Evolutionary conservation across 2,329 filamentous ascomycete species (phyloP).

Genomic region (Ceratocystis ficicola): DNA sequence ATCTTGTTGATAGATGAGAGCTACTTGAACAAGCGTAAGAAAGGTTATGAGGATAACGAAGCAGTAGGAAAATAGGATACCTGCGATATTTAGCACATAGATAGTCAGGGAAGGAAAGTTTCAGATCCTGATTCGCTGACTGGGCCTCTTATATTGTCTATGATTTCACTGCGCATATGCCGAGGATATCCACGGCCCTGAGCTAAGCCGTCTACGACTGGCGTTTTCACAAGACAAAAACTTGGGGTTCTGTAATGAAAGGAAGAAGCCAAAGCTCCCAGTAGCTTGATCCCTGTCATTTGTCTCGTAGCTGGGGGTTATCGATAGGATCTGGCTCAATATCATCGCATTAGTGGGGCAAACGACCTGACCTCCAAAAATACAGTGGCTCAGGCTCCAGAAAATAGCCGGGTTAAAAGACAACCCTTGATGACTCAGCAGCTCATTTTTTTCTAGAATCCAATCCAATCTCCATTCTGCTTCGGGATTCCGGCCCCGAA

Average conservation of each 20-base stretch:
- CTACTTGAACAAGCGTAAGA: not conserved
- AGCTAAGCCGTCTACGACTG: not conserved
- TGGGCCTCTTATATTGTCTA: not conserved
- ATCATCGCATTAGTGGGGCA: not conserved
- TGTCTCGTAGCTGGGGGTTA: not conserved
- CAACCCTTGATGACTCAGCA: not conserved
- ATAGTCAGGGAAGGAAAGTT: not conserved
- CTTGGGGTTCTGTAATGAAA: conserved; percentile 8
- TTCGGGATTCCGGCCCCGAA: not conserved
- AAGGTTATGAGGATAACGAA: conserved; percentile 1
- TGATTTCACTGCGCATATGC: conserved; percentile 17
- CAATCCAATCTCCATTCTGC: not conserved
- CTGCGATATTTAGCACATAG: conserved; percentile 8
- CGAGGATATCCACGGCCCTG: conserved; percentile 26
- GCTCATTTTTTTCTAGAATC: not conserved
- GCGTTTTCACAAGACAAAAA: conserved; percentile 11
- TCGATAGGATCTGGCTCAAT: not conserved
- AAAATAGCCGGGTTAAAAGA: conserved; percentile 5
- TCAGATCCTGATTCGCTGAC: not conserved
- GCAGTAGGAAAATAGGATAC: not conserved
- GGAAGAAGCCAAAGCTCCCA: not conserved
- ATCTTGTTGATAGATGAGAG: conserved; percentile 11
- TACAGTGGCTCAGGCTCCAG: not conserved
- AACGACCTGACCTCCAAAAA: not conserved
- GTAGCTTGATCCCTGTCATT: conserved; percentile 5